Evolutionary conservation across 1,284 basidiomycete species (phyloP).

Genomic region (Fistulina hepatica): DNA sequence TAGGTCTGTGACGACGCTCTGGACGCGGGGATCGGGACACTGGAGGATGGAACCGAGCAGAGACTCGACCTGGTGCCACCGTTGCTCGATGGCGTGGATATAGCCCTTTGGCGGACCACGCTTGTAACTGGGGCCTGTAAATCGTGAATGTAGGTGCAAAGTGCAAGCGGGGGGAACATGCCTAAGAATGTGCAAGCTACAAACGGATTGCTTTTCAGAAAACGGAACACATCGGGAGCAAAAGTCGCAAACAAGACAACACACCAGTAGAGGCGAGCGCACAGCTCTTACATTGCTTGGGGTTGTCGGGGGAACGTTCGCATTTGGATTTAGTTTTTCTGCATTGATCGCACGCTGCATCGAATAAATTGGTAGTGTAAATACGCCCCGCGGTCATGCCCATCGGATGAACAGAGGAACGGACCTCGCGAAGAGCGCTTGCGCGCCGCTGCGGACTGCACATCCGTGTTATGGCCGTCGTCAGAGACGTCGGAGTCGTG

Average conservation of each 20-base stretch:
- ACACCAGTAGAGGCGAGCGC: slow-evolving; percentile 47
- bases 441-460: too few species aligned
- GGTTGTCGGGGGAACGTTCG: slow-evolving; percentile 43
- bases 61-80: slow-evolving; percentile 84
- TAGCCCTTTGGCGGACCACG: slow-evolving; percentile 84
- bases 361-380: too few species aligned
- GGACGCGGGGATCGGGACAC: slow-evolving; percentile 61
- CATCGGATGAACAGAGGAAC: too few species aligned
- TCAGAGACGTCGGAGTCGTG: too few species aligned
- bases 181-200: slow-evolving; percentile 72
- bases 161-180: slow-evolving; percentile 19
- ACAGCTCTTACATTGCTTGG: slow-evolving; percentile 64
- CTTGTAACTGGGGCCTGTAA: slow-evolving; percentile 66
- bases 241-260: slow-evolving; percentile 12
- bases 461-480: too few species aligned
- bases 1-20: slow-evolving; percentile 57
- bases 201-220: slow-evolving; percentile 14
- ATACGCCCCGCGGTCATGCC: too few species aligned
- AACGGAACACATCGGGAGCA: slow-evolving; percentile 5
- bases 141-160: slow-evolving; percentile 4
- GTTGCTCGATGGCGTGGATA: slow-evolving; percentile 80
- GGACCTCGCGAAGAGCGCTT: too few species aligned
- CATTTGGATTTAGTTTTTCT: slow-evolving; percentile 83
- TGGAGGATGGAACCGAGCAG: slow-evolving; percentile 68
- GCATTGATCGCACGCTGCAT: slow-evolving; percentile 73